Conservation (phyloP, 371 early-diverging fungal species). For the Rhizopus delemar region DNA sequence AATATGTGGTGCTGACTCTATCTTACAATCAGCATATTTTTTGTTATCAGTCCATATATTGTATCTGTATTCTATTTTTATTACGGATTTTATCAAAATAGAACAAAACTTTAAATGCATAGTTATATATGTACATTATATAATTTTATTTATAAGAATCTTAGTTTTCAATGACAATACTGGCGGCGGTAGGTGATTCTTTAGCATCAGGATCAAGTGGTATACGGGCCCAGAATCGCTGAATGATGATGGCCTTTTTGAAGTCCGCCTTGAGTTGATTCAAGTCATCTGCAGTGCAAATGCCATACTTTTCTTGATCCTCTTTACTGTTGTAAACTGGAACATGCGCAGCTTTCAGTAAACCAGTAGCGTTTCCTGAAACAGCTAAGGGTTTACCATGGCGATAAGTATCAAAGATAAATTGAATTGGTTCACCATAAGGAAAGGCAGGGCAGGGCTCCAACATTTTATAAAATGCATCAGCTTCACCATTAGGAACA, state of each 20-base stretch:
- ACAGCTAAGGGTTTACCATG: conserved; percentile 45
- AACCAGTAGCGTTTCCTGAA: conserved; percentile 22
- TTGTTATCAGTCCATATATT: too few relatives aligned
- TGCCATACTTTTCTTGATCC: conserved; percentile 5
- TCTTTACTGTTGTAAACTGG: conserved; percentile 3
- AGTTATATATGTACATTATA: background rate
- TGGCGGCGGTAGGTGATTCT: conserved; percentile 27
- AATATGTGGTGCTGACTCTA: too few relatives aligned
- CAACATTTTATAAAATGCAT: conserved; percentile 20
- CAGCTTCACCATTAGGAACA: conserved; percentile 35
- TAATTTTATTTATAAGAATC: background rate
- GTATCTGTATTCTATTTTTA: background rate
- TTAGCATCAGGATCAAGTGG: conserved; percentile 14
- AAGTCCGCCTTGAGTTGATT: background rate
- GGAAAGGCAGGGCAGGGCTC: conserved; percentile 25
- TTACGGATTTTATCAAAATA: background rate
- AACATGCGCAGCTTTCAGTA: conserved; percentile 26
- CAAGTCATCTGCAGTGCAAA: background rate
- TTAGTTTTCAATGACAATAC: background rate
- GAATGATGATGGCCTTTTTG: conserved; percentile 2
- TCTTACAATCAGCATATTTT: too few relatives aligned
- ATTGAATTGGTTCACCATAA: conserved; percentile 34
- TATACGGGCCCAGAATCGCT: conserved; percentile 15
- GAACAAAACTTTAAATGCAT: too few relatives aligned
- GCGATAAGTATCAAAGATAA: conserved; percentile 37